These are phyloP conservation scores for Trichosporon ovoides DNA, from an alignment of 1,284 basidiomycete genomes.

Conservation along the genomic window DNA sequence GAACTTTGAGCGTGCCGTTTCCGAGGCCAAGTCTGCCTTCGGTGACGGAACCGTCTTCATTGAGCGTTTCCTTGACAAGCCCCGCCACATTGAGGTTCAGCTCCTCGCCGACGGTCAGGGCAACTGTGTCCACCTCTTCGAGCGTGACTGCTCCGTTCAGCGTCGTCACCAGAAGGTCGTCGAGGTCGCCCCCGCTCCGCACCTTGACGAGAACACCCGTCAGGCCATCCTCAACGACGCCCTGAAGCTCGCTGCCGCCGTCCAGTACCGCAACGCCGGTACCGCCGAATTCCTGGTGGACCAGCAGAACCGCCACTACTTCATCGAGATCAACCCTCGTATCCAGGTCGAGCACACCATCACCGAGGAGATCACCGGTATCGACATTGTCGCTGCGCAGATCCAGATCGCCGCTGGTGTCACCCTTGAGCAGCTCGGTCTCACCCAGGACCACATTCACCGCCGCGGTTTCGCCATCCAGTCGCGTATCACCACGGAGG, in stretches of 20 bases:
- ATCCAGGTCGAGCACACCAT: constrained; percentile 99
- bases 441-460: constrained; percentile 94
- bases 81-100: constrained; percentile 97
- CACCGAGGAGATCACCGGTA: constrained; percentile 97
- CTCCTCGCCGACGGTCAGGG: constrained; percentile 83
- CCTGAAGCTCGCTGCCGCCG: constrained; percentile 88
- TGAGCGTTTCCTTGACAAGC: constrained; percentile 93
- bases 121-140: constrained; percentile 94
- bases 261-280: constrained; percentile 92
- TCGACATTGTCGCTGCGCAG: constrained; percentile 97
- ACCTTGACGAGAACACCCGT: constrained; percentile 84
- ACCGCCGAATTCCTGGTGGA: constrained; percentile 97
- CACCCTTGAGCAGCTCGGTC: constrained; percentile 86
- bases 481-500: constrained; percentile 99
- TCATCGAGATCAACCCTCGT: constrained; percentile 97
- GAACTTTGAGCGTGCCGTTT: constrained; percentile 86
- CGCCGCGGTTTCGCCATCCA: constrained; percentile 98
- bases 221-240: constrained; percentile 83
- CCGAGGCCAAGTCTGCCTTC: constrained; percentile 92
- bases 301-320: constrained; percentile 91
- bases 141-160: constrained; percentile 98
- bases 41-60: constrained; percentile 99
- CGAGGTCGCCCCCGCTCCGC: constrained; percentile 94
- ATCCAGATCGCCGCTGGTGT: constrained; percentile 98
- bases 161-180: constrained; percentile 98